phyloP scores from a whole-genome alignment of 495 filamentous ascomycete species.

The Glarea lozoyensis region DNA sequence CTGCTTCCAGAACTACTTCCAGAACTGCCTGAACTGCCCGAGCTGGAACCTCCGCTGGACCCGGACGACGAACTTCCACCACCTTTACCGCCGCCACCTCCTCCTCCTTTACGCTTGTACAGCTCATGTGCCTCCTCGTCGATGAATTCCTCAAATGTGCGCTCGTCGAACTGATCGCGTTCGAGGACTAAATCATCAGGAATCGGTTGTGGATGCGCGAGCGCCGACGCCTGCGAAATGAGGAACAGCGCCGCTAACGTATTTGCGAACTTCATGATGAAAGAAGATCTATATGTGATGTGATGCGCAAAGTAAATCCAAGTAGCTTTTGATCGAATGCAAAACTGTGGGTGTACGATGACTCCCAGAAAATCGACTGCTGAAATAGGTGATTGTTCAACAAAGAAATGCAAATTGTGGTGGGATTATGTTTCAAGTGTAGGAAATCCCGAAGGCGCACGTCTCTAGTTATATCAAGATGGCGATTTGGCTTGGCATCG shows the following conservation, averaged over 20 bases:
- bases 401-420: not conserved
- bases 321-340: not conserved
- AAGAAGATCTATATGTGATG: not conserved
- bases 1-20: conserved; percentile 10
- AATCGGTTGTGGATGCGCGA: conserved; percentile 16
- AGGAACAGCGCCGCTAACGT: conserved; percentile 8
- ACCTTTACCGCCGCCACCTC: conserved; percentile 38
- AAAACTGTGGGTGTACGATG: not conserved
- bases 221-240: not conserved
- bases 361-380: not conserved
- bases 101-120: conserved; percentile 49
- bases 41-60: conserved; percentile 2
- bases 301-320: not conserved
- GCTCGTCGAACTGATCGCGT: not conserved
- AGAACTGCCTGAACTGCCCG: conserved; percentile 2
- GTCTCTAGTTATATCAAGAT: too few species aligned
- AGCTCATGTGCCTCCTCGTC: conserved; percentile 27
- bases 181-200: conserved; percentile 10
- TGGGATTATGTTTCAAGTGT: too few species aligned
- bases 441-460: too few species aligned
- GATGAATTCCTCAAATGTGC: not conserved
- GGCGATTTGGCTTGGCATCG: too few species aligned
- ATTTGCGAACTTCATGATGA: conserved; percentile 5
- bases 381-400: not conserved
- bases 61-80: conserved; percentile 9